A percentile compares a stretch with the other conserved stretches of the same genome.
Evolutionary conservation across 1,284 basidiomycete species (phyloP).

Genomic region (Peniophora sp.): DNA sequence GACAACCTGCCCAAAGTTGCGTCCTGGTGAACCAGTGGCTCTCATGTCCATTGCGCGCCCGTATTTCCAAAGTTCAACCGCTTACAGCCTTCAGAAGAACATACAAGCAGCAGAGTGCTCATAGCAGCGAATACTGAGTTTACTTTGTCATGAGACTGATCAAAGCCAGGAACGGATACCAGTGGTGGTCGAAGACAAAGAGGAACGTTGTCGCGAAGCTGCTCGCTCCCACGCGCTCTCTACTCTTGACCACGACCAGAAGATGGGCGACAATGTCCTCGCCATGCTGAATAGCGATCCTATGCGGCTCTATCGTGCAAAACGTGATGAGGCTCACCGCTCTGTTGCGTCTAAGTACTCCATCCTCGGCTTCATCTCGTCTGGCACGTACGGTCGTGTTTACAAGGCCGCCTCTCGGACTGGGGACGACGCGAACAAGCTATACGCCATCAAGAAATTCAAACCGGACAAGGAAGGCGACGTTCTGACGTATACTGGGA

Average conservation of each 20-base stretch:
- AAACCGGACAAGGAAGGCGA: conserved; percentile 99
- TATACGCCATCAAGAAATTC: conserved; percentile 99
- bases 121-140: too few relatives aligned
- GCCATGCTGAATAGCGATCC: conserved; percentile 34
- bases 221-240: too few relatives aligned
- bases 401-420: conserved; percentile 85
- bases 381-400: conserved; percentile 95
- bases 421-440: conserved; percentile 46
- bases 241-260: background rate
- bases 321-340: conserved; percentile 61
- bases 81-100: too few relatives aligned
- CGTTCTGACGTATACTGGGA: conserved; percentile 89
- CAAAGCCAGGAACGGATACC: too few relatives aligned
- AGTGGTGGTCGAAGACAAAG: too few relatives aligned
- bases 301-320: conserved; percentile 81
- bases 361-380: conserved; percentile 96
- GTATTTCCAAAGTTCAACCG: too few relatives aligned
- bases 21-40: too few relatives aligned
- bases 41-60: too few relatives aligned
- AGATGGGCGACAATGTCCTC: conserved; percentile 29
- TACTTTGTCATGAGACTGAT: too few relatives aligned
- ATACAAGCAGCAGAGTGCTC: too few relatives aligned
- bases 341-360: conserved; percentile 78
- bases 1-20: too few relatives aligned
- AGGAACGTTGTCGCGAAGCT: too few relatives aligned